A percentile compares a stretch with the other conserved stretches of the same genome.
Evolutionary conservation across 768 basidiomycete genomes (phyloP).

Genomic region (Pisolithus microcarpus): DNA sequence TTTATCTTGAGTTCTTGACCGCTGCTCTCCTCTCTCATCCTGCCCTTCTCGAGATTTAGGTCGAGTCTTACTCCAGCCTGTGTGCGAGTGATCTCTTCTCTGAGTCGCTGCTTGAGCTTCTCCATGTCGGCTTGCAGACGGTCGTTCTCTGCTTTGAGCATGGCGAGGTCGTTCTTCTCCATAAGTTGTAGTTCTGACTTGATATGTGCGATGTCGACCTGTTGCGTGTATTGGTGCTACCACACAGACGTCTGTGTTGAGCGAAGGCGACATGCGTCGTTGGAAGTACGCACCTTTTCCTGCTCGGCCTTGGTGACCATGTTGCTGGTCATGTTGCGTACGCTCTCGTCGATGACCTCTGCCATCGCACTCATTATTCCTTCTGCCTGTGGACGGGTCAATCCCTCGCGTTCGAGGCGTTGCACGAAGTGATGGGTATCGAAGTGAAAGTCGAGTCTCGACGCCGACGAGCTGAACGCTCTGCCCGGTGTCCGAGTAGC

Average conservation of each 20-base stretch:
- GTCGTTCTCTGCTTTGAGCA: constrained; percentile 95
- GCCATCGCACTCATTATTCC: constrained; percentile 97
- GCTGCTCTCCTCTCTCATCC: constrained; percentile 88
- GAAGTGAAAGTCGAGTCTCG: constrained; percentile 63
- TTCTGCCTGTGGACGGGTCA: constrained; percentile 88
- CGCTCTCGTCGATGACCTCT: constrained; percentile 95
- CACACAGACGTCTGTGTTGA: not conserved
- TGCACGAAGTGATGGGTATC: constrained; percentile 95
- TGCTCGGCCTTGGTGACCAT: constrained; percentile 96
- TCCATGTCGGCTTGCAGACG: constrained; percentile 87
- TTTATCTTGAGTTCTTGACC: constrained; percentile 93
- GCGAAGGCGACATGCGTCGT: not conserved
- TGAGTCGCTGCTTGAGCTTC: constrained; percentile 86
- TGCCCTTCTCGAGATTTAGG: constrained; percentile 92
- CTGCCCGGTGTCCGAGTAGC: constrained; percentile 1
- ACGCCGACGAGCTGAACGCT: constrained; percentile 25
- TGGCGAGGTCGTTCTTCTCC: constrained; percentile 93
- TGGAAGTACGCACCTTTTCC: constrained; percentile 66
- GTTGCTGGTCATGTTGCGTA: constrained; percentile 90
- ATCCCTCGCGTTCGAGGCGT: constrained; percentile 79
- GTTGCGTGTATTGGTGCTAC: constrained; percentile 88
- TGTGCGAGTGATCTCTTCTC: constrained; percentile 87
- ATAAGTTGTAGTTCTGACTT: constrained; percentile 94
- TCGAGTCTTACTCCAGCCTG: constrained; percentile 92
- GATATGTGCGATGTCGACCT: constrained; percentile 94